phyloP scores from a whole-genome alignment of 352 stramenopile genomes.

The Globisporangium uncinulatum region DNA sequence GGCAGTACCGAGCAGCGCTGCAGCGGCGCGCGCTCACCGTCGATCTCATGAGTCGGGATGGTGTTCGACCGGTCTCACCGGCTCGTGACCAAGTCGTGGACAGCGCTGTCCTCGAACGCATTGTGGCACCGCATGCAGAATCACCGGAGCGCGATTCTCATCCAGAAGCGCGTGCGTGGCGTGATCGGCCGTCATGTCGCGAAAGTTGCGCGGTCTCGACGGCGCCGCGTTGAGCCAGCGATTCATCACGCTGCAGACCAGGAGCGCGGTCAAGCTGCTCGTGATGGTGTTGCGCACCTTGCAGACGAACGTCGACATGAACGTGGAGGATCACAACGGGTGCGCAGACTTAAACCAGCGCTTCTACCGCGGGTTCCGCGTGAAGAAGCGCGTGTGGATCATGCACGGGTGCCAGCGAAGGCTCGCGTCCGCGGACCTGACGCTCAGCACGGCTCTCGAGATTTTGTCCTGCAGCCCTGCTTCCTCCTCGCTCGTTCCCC shows the following conservation, averaged over 20 bases:
- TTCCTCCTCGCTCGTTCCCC: constrained; percentile 38
- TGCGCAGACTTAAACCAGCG: constrained; percentile 33
- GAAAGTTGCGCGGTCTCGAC: constrained; percentile 28
- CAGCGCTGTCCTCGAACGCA: constrained; percentile 34
- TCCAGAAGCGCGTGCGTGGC: constrained; percentile 44
- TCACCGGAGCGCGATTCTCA: constrained; percentile 28
- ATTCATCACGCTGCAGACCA: constrained; percentile 26
- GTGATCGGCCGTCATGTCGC: constrained; percentile 29
- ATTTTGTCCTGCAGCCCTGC: constrained; percentile 45
- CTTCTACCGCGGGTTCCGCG: constrained; percentile 37
- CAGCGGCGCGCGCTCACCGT: constrained; percentile 35
- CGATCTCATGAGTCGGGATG: constrained; percentile 42
- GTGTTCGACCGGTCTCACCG: constrained; percentile 29
- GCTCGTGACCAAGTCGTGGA: constrained; percentile 28
- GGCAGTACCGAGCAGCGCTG: constrained; percentile 32
- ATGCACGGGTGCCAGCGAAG: constrained; percentile 33
- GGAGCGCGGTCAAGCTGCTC: constrained; percentile 28
- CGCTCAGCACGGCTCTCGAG: constrained; percentile 27
- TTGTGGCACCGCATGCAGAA: constrained; percentile 44
- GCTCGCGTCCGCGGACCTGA: constrained; percentile 22
- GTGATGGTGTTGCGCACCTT: constrained; percentile 26
- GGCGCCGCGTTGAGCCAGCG: constrained; percentile 26
- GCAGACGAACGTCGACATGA: constrained; percentile 26
- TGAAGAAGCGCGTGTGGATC: constrained; percentile 27
- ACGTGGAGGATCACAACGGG: constrained; percentile 15